Evolutionary conservation across 2,329 filamentous ascomycete species (phyloP), one percentile per base, ranked within the genome.

Genomic region (Mycosphaerelloides madeirae): DNA sequence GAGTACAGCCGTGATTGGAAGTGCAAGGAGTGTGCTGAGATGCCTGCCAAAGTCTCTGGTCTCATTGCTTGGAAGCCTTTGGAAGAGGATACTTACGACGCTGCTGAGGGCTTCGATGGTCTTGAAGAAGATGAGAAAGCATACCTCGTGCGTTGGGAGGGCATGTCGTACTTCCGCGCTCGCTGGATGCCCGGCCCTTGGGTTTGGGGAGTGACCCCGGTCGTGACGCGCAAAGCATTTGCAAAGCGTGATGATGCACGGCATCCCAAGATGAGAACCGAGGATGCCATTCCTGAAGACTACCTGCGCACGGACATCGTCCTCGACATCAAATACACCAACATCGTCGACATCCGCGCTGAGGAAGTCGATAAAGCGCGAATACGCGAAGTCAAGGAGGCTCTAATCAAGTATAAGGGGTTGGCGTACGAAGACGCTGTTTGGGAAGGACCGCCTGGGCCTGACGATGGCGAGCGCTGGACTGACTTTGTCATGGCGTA

Each of bases 361-460:
- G 80, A 85, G 54, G 79, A 83, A 40, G 76, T 84, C 13, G 87
- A 93, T 57, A 73, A 88, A 48, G 77, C 77, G 29, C 80, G 85
- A 3, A 81, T 91, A 31, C 76, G 78, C 28, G 78, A 88, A 54
- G 80, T 98, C 16, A 76, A 80, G 38, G 77, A 81, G 56, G 83
- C 88, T 0, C 78, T 84, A 38, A 85, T 95, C 68, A 98, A 98
- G 64, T 97, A 90, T 65, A 88, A 94, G 65, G 93, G 93, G 11
- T 77, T 98, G 6, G 78, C 83, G 4, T 97, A 98, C 60, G 88
- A 95, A 51, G 89, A 96, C 47, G 79, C 81, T 1, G 89, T 95
- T 0, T 96, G 91, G 91, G 90, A 95, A 56, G 75, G 78, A 2
- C 87, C 89, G 0, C 91, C 91, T 0, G 68, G 73, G 2, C 69